A percentile compares a stretch with the other conserved stretches of the same genome.
These are phyloP conservation scores for sunflower (Helianthus annuus) DNA, from an alignment of 129 eudicot species.

Conservation along the genomic window HanXRQr2.0-SUNRISE NC_035435.2:169632036-169632535, in stretches of 20 bases:
- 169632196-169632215: neutral
- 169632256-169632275: slow-evolving; percentile 21
- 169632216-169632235: slow-evolving; percentile 16
- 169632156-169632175: neutral
- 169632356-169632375: slow-evolving; percentile 10
- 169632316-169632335: slow-evolving; percentile 6
- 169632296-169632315: slow-evolving; percentile 14
- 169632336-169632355: slow-evolving; percentile 16
- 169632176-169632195: slow-evolving; percentile 3
- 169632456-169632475: neutral
- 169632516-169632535: too few species aligned
- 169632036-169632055: slow-evolving; percentile 6
- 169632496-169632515: too few species aligned
- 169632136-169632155: neutral
- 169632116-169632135: neutral
- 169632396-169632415: slow-evolving; percentile 1
- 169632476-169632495: too few species aligned
- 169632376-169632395: slow-evolving; percentile 16
- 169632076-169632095: neutral
- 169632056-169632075: neutral
- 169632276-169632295: slow-evolving; percentile 22
- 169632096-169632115: slow-evolving; percentile 10
- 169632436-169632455: slow-evolving; percentile 8
- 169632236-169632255: slow-evolving; percentile 1
- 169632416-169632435: slow-evolving; percentile 16